Conservation (phyloP, 2,329 filamentous ascomycete genomes). For the Pleomassaria siparia region DNA sequence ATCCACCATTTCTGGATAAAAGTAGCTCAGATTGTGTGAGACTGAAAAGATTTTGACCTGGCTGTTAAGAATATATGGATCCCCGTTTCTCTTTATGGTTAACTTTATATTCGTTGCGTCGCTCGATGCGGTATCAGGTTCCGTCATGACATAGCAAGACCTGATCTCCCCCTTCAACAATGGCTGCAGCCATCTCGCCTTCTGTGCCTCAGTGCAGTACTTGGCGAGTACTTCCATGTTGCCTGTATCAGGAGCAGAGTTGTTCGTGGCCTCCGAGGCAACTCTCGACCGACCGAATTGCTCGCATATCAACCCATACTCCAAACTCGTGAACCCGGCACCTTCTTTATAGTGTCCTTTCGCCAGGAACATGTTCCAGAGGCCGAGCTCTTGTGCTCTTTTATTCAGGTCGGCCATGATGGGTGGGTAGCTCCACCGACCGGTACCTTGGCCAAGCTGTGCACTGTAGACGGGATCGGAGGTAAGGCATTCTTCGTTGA, state of each 20-base stretch:
- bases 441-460: conserved; percentile 71
- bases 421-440: conserved; percentile 77
- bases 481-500: conserved; percentile 78
- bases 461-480: conserved; percentile 77
- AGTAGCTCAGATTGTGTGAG: conserved; percentile 40
- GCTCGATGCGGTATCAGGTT: conserved; percentile 79
- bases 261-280: conserved; percentile 73
- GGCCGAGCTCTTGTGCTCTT: conserved; percentile 75
- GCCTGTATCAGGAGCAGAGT: conserved; percentile 83
- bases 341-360: conserved; percentile 92
- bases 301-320: conserved; percentile 97
- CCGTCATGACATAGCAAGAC: conserved; percentile 89
- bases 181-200: conserved; percentile 76
- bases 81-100: conserved; percentile 74
- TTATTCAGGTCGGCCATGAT: conserved; percentile 85
- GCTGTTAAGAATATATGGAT: conserved; percentile 87
- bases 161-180: conserved; percentile 80
- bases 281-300: conserved; percentile 79
- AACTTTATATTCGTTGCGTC: conserved; percentile 90
- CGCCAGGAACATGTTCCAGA: conserved; percentile 97
- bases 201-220: conserved; percentile 82
- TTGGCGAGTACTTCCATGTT: conserved; percentile 94
- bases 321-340: conserved; percentile 86
- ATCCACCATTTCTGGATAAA: conserved; percentile 96
- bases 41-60: conserved; percentile 53